Conservation (phyloP, 495 filamentous ascomycete genomes). For the Lasiosphaeris hirsuta region DNA sequence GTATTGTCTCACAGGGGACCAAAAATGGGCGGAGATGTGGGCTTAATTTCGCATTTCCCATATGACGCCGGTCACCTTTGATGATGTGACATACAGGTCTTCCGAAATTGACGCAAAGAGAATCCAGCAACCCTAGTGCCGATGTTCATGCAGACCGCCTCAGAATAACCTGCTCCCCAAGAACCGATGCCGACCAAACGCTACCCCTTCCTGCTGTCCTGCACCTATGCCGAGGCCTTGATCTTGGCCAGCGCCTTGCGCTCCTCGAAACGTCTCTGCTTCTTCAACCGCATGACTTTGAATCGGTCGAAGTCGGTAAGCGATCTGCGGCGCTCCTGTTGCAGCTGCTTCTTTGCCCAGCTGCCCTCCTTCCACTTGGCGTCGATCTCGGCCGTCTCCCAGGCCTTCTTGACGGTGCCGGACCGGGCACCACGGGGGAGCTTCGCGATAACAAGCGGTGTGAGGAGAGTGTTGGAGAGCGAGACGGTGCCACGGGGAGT, state of each 20-base stretch:
- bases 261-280: constrained; percentile 96
- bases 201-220: constrained; percentile 24
- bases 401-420: constrained; percentile 74
- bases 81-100: constrained; percentile 51
- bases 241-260: constrained; percentile 87
- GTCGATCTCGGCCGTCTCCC: constrained; percentile 85
- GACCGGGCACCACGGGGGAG: constrained; percentile 83
- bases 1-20: neutral
- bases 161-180: constrained; percentile 36
- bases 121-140: constrained; percentile 47
- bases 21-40: constrained; percentile 13
- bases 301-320: constrained; percentile 99
- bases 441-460: constrained; percentile 82
- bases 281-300: constrained; percentile 97
- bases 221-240: constrained; percentile 46
- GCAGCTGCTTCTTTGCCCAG: constrained; percentile 85
- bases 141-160: constrained; percentile 47
- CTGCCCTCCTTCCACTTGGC: constrained; percentile 81
- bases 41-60: constrained; percentile 44
- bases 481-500: constrained; percentile 80
- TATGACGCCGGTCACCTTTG: constrained; percentile 42
- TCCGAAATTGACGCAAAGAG: constrained; percentile 50
- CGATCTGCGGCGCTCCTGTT: constrained; percentile 77
- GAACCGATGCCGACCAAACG: constrained; percentile 39
- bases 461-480: constrained; percentile 80